Evolutionary conservation across 116 monocot genomes (phyloP), one percentile per base, ranked within the genome.

Genomic region (Trichopus zeylanicus): DNA sequence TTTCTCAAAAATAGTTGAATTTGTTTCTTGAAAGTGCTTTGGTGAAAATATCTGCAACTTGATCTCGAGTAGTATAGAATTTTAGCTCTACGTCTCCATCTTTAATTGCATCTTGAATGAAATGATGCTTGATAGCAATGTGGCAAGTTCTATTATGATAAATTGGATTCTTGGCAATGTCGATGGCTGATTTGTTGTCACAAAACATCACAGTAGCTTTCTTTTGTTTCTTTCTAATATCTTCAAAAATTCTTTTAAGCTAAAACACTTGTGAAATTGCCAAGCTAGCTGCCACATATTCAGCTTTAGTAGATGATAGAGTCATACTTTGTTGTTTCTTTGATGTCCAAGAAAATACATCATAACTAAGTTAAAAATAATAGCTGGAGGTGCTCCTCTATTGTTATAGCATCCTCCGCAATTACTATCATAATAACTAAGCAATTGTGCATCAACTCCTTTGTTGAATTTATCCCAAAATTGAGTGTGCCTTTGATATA

Each of bases 131-230:
- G 13, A 69, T 7, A 6, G 51, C 48, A 15, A 64, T 64, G 20
- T 71, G 71, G 12, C 63, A 63, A 3, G 46, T 46, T 25, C 46
- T 29, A 3, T 47, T 32, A 49, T 71, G 56, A 9, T 24, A 33
- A 2, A 32, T 4, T 9, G 56, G 63, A 56, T 71, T 71, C 32
- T 63, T 71, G 7, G 71, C 16, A 4, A 71, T 31, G 6, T 29
- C 29, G 7, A 63, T 63, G 2, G 46, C 56, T 10, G 56, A 55
- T 6, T 5, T 63, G 11, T 63, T 71, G 29, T 71, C 70, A 63
- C 63, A 71, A 24, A 23, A 47, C 0, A 61, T 20, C 3, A 7
- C 22, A 1, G 32, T 28, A 4, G n/a, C 11, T 0, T 29, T 28
- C 6, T 13, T 13, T 19, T 48, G 46, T 10, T 0, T 0, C 0